Percentiles rank a stretch among this genome's conserved stretches.
Conservation (phyloP, 345 rosid genomes). For the Eucalyptus leucophloia region DNA sequence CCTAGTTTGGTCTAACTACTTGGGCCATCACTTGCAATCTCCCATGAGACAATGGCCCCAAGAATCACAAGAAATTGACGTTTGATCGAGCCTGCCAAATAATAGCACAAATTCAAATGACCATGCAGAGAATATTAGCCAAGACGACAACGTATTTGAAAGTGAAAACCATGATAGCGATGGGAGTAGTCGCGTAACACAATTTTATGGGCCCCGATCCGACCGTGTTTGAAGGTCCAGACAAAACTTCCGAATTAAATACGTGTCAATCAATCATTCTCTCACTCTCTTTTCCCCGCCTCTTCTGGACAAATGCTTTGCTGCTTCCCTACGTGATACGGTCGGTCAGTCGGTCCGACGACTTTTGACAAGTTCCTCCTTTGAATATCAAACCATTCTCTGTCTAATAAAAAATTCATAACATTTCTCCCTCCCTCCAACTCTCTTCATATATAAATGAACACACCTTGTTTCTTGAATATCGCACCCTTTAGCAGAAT, state of each 20-base stretch:
- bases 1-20: not conserved
- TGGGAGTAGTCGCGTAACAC: not conserved
- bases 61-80: not conserved
- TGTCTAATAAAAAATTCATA: not conserved
- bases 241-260: not conserved
- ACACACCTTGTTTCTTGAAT: not conserved
- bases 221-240: slow-evolving; percentile 24
- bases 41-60: not conserved
- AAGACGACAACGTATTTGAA: not conserved
- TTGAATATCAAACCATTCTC: not conserved
- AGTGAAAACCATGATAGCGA: not conserved
- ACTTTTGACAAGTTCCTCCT: not conserved
- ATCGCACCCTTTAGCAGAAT: not conserved
- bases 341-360: not conserved
- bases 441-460: not conserved
- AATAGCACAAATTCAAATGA: not conserved
- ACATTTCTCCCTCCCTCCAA: not conserved
- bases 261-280: not conserved
- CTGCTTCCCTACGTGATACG: not conserved
- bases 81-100: not conserved
- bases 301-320: not conserved
- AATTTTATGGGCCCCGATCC: not conserved
- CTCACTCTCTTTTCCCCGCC: not conserved
- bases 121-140: not conserved
- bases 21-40: not conserved